phyloP scores from a whole-genome alignment of 805 yeast genomes.

The Ogataea pignaliae region DNA sequence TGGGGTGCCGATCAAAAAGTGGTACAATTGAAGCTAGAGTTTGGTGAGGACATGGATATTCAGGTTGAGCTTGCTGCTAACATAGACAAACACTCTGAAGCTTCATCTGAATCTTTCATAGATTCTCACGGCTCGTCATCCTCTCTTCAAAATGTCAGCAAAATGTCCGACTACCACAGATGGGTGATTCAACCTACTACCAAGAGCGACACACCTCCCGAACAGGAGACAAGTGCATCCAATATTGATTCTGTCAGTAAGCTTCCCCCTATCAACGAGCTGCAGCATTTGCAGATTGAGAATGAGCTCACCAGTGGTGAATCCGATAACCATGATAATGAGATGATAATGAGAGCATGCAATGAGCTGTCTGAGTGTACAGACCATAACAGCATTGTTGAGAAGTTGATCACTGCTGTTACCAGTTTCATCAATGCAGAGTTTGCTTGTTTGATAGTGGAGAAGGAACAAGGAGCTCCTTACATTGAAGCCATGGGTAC shows the following conservation, averaged over 20 bases:
- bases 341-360: conserved; percentile 34
- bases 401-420: conserved; percentile 36
- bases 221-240: not conserved
- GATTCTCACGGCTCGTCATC: not conserved
- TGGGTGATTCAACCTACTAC: not conserved
- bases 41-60: conserved; percentile 24
- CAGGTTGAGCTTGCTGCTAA: not conserved
- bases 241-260: not conserved
- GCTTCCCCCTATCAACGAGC: not conserved
- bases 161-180: not conserved
- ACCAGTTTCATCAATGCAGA: conserved; percentile 27
- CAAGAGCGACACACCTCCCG: not conserved
- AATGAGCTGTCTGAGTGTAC: conserved; percentile 46
- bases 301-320: not conserved
- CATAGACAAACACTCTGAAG: conserved; percentile 1
- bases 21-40: conserved; percentile 25
- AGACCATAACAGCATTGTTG: conserved; percentile 33
- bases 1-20: conserved; percentile 27
- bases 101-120: not conserved
- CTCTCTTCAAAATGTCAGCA: not conserved
- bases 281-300: not conserved
- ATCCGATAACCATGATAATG: conserved; percentile 9
- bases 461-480: conserved; percentile 24
- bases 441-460: conserved; percentile 29
- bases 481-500: conserved; percentile 30